Evolutionary conservation across 164 flowering plant species (phyloP).

Genomic region (Platanus orientalis): DNA sequence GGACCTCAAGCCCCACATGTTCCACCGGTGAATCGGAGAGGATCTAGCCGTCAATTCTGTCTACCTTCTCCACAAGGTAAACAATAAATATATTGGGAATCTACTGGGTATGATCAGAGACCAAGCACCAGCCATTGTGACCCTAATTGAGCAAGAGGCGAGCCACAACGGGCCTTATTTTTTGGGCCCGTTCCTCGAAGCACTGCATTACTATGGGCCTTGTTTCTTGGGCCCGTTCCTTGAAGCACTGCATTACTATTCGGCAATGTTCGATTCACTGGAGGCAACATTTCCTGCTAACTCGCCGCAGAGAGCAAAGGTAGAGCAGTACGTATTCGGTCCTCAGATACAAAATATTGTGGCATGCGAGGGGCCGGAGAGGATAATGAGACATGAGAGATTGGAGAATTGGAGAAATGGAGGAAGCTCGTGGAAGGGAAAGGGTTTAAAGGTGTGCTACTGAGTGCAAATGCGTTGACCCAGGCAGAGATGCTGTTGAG

Average conservation of each 20-base stretch:
- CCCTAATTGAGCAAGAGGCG: conserved; percentile 70
- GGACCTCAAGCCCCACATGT: conserved; percentile 63
- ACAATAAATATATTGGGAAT: conserved; percentile 38
- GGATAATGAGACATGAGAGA: conserved; percentile 64
- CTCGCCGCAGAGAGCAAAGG: conserved; percentile 55
- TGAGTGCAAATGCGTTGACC: conserved; percentile 62
- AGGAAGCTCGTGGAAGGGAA: no score
- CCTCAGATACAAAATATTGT: conserved; percentile 68
- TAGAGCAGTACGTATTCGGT: conserved; percentile 69
- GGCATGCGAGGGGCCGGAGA: conserved; percentile 63
- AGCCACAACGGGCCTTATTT: conserved; percentile 75
- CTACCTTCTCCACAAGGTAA: conserved; percentile 55
- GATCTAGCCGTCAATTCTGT: conserved; percentile 65
- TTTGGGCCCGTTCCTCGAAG: conserved; percentile 66
- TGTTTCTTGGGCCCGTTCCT: no score
- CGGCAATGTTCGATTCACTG: no score
- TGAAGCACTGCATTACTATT: no score
- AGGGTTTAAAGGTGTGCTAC: conserved; percentile 49
- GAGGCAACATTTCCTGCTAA: conserved; percentile 61
- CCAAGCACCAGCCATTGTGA: conserved; percentile 67
- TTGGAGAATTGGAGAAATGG: no score
- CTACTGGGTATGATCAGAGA: conserved; percentile 56
- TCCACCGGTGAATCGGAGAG: conserved; percentile 65
- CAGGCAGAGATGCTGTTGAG: no score
- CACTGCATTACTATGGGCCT: conserved; percentile 63